Evolutionary conservation across 257 asterid species (phyloP).

Genomic region (Prunella vulgaris): DNA sequence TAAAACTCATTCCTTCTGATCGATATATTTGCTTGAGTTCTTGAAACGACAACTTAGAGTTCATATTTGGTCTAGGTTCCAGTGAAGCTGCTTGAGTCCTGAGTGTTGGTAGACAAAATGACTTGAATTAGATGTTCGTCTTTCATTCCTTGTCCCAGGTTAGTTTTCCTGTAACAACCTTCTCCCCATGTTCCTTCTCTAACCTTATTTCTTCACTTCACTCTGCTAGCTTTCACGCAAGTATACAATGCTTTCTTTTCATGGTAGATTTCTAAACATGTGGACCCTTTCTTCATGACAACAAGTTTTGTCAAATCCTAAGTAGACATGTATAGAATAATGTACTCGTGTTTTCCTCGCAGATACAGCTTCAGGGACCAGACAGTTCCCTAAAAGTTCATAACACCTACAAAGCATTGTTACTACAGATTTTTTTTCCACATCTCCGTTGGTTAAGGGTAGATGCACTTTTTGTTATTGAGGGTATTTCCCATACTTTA

Average conservation of each 20-base stretch:
- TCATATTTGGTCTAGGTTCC: constrained; percentile 34
- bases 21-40: constrained; percentile 11
- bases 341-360: background rate
- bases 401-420: background rate
- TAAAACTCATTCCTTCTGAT: background rate
- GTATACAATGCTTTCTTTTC: background rate
- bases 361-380: background rate
- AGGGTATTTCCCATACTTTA: background rate
- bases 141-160: constrained; percentile 28
- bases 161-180: constrained; percentile 26
- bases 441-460: background rate
- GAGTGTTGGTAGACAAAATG: constrained; percentile 25
- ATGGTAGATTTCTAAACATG: background rate
- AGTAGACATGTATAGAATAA: background rate
- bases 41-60: constrained; percentile 25
- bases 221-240: constrained; percentile 10
- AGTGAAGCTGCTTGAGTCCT: constrained; percentile 32
- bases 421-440: background rate
- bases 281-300: constrained; percentile 2
- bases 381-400: background rate
- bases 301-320: background rate
- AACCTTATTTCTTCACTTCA: constrained; percentile 19
- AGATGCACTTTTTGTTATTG: background rate
- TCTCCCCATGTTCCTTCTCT: constrained; percentile 19
- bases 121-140: constrained; percentile 28